Evolutionary conservation across 2,329 filamentous ascomycete genomes (phyloP).

Genomic region (Plenodomus tracheiphilus): DNA sequence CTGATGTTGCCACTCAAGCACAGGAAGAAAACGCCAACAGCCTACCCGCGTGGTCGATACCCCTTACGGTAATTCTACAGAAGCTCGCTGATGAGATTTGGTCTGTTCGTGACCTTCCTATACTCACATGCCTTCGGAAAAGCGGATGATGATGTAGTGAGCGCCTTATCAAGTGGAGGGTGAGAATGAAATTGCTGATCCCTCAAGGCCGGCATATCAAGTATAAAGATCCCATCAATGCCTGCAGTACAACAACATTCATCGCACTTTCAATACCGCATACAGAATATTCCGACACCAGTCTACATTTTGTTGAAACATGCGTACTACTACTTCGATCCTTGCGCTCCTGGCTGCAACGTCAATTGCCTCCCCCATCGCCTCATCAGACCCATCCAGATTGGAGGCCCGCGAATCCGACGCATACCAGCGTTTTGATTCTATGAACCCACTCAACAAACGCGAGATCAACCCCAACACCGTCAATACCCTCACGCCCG

Average conservation of each 20-base stretch:
- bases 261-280: not conserved
- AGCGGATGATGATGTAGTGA: not conserved
- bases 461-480: conserved; percentile 18
- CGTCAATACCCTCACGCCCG: conserved; percentile 17
- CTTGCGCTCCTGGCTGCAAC: conserved; percentile 10
- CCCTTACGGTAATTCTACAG: not conserved
- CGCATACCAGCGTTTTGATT: conserved; percentile 5
- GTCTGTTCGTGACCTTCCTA: not conserved
- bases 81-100: not conserved
- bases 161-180: not conserved
- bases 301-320: not conserved
- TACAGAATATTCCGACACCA: not conserved
- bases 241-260: not conserved
- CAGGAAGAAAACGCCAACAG: not conserved
- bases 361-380: conserved; percentile 13
- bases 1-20: not conserved
- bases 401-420: conserved; percentile 6
- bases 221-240: not conserved
- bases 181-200: not conserved
- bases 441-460: conserved; percentile 8
- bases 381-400: not conserved
- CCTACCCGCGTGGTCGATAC: not conserved
- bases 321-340: conserved; percentile 10
- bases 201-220: too few species aligned
- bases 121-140: not conserved